A percentile compares a stretch with the other conserved stretches of the same genome.
Conservation (phyloP, 345 rosid species). For the Cardamine resedifolia region DNA sequence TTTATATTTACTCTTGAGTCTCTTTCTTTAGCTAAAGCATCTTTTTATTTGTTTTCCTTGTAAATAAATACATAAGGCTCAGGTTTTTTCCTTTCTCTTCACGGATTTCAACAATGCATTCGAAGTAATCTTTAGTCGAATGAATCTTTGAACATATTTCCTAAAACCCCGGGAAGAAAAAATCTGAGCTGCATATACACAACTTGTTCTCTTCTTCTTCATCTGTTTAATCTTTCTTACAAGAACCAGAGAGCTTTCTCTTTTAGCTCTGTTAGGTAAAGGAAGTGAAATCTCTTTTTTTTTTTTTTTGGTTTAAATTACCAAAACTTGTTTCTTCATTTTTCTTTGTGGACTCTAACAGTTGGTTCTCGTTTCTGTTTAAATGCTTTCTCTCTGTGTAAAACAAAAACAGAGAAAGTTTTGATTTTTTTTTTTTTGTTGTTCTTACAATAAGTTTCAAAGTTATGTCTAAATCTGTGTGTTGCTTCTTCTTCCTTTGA, state of each 20-base stretch:
- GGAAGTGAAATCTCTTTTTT: background rate
- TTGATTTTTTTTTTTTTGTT: background rate
- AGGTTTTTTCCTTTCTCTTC: background rate
- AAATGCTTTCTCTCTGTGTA: background rate
- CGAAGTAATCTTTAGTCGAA: slow-evolving; percentile 17
- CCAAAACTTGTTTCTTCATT: slow-evolving; percentile 12
- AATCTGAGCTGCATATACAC: background rate
- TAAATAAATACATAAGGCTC: slow-evolving; percentile 23
- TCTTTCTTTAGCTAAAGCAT: slow-evolving; percentile 25
- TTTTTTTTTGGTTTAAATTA: background rate
- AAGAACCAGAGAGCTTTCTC: slow-evolving; percentile 28
- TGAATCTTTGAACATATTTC: slow-evolving; percentile 9
- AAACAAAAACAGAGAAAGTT: slow-evolving; percentile 13
- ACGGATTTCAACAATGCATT: slow-evolving; percentile 32
- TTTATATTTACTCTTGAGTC: slow-evolving; percentile 27
- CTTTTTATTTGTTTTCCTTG: background rate
- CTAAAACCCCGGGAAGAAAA: slow-evolving; percentile 12
- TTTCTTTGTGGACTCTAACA: slow-evolving; percentile 29
- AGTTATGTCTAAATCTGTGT: slow-evolving; percentile 21
- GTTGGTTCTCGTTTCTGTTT: slow-evolving; percentile 15
- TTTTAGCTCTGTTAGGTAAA: slow-evolving; percentile 28
- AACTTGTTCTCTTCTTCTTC: slow-evolving; percentile 4
- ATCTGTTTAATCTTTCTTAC: background rate
- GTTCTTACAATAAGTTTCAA: background rate
- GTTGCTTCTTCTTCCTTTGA: background rate